These are phyloP conservation scores for Tetradesmus lagerheimii DNA, from an alignment of 139 green algal genomes.

Conservation along the genomic window DNA sequence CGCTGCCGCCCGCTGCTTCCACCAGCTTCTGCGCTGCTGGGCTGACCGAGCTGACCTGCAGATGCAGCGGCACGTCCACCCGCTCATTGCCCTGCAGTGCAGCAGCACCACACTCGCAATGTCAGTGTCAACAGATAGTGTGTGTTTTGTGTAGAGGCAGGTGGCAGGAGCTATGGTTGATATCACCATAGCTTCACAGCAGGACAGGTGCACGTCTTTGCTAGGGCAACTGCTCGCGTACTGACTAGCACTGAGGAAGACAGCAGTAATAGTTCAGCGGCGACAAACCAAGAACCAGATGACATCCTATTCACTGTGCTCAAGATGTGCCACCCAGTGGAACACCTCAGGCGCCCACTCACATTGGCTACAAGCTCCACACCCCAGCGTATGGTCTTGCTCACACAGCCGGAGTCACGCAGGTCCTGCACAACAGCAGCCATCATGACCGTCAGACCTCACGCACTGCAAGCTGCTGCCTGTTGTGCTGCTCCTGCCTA, in stretches of 20 bases:
- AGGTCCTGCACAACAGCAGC: slow-evolving; percentile 64
- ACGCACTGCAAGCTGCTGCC: not conserved
- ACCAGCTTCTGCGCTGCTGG: slow-evolving; percentile 67
- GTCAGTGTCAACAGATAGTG: not conserved
- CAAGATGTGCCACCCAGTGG: no score
- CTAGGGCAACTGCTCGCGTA: no score
- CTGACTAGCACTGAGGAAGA: no score
- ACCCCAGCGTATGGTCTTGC: slow-evolving; percentile 78
- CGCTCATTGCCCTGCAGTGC: slow-evolving; percentile 11
- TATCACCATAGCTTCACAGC: no score
- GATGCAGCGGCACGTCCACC: slow-evolving; percentile 35
- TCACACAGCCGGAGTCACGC: slow-evolving; percentile 73
- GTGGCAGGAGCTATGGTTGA: no score
- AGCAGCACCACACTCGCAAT: not conserved
- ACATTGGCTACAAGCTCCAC: slow-evolving; percentile 91
- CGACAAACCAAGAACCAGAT: no score
- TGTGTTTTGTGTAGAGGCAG: not conserved
- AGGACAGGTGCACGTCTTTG: no score
- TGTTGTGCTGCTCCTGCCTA: no score
- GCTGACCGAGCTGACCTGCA: slow-evolving; percentile 84
- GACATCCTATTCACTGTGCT: no score
- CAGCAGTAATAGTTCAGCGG: no score
- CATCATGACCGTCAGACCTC: not conserved
- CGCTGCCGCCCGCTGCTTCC: slow-evolving; percentile 78
- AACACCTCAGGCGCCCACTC: not conserved